Conservation (phyloP, 2,329 filamentous ascomycete species). For the Ramularia collo-cygni region DNA sequence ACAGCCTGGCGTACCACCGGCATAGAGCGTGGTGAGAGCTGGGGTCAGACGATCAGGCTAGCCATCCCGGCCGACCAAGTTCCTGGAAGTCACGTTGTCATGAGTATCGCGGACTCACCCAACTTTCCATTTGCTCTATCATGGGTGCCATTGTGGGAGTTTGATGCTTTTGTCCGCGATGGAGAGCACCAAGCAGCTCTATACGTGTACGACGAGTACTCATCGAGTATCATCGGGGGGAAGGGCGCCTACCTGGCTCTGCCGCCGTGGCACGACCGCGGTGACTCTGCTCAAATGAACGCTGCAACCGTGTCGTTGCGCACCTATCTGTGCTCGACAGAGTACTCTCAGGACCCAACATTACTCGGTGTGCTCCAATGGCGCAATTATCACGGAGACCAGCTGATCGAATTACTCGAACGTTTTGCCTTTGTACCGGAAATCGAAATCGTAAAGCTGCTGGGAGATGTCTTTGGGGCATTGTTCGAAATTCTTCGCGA, state of each 20-base stretch:
- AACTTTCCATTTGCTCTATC: slow-evolving; percentile 84
- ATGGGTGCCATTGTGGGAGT: slow-evolving; percentile 90
- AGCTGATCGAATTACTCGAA: slow-evolving; percentile 67
- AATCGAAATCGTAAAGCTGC: slow-evolving; percentile 92
- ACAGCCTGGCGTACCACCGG: slow-evolving; percentile 87
- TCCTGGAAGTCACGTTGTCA: slow-evolving; percentile 72
- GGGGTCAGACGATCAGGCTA: slow-evolving; percentile 83
- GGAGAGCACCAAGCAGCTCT: slow-evolving; percentile 73
- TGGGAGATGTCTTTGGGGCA: slow-evolving; percentile 81
- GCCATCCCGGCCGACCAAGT: slow-evolving; percentile 75
- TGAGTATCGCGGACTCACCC: slow-evolving; percentile 82
- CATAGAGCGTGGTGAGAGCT: slow-evolving; percentile 68
- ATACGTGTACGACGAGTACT: slow-evolving; percentile 89
- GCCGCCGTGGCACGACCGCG: slow-evolving; percentile 72
- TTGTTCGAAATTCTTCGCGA: slow-evolving; percentile 89
- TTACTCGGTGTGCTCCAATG: slow-evolving; percentile 79
- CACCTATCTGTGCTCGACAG: slow-evolving; percentile 89
- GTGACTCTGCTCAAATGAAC: slow-evolving; percentile 64
- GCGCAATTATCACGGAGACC: slow-evolving; percentile 52
- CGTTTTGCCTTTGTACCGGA: slow-evolving; percentile 90
- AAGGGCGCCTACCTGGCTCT: slow-evolving; percentile 82
- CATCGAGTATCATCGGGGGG: slow-evolving; percentile 63
- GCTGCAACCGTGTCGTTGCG: slow-evolving; percentile 66
- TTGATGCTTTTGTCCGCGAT: slow-evolving; percentile 82
- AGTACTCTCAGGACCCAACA: slow-evolving; percentile 85